A percentile compares a stretch with the other conserved stretches of the same genome.
Evolutionary conservation across 768 basidiomycete genomes (phyloP).

Genomic region (Cytidiella melzeri): DNA sequence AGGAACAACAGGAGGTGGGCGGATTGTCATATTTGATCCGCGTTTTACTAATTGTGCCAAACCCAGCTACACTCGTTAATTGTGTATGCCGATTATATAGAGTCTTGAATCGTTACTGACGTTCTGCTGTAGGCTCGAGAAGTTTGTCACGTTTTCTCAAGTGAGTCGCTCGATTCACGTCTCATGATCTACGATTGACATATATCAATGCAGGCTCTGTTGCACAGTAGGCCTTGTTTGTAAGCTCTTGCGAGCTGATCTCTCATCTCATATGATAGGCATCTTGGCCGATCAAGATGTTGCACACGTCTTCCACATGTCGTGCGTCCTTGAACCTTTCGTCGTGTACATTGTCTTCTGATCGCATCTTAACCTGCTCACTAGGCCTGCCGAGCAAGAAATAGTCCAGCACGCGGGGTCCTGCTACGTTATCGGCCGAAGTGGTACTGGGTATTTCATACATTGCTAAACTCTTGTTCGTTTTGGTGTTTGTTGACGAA

Average conservation of each 20-base stretch:
- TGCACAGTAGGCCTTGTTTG: constrained; percentile 6
- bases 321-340: too few species aligned
- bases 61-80: constrained; percentile 51
- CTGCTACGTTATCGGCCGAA: constrained; percentile 63
- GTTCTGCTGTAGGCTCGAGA: constrained; percentile 25
- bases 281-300: constrained; percentile 46
- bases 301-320: constrained; percentile 26
- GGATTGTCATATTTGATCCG: background rate
- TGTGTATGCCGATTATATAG: constrained; percentile 30
- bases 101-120: background rate
- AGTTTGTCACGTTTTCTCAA: constrained; percentile 26
- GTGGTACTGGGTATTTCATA: constrained; percentile 66
- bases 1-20: constrained; percentile 43
- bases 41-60: too few species aligned
- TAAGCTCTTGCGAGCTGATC: too few species aligned
- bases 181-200: background rate
- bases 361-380: too few species aligned
- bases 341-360: too few species aligned
- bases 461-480: background rate
- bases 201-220: constrained; percentile 2
- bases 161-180: constrained; percentile 5
- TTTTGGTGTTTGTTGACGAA: background rate
- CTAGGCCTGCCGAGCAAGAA: constrained; percentile 41
- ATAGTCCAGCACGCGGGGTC: constrained; percentile 56
- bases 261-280: constrained; percentile 25